Evolutionary conservation across 768 basidiomycete species (phyloP).

Genomic region (Phanerodontia chrysosporium): DNA sequence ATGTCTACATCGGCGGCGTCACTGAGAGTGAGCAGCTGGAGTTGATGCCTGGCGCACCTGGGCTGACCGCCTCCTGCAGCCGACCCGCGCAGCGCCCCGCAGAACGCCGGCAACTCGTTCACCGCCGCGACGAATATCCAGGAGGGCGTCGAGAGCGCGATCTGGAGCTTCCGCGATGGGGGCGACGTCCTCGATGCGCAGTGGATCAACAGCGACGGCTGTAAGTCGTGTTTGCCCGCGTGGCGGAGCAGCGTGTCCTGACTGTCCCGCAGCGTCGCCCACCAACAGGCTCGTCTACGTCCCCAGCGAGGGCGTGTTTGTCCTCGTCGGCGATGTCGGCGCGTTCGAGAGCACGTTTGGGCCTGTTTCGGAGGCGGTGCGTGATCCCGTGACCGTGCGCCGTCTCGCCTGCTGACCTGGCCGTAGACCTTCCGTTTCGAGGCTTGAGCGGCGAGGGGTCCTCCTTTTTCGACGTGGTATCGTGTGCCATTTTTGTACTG

Average conservation of each 20-base stretch:
- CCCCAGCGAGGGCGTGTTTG: conserved; percentile 8
- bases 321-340: conserved; percentile 6
- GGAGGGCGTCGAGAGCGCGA: conserved; percentile 18
- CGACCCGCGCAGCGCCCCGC: conserved; percentile 1
- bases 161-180: conserved; percentile 16
- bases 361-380: background rate
- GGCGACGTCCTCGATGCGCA: conserved; percentile 8
- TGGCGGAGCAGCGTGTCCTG: background rate
- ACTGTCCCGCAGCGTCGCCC: background rate
- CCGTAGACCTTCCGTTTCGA: background rate
- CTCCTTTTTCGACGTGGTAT: too few relatives aligned
- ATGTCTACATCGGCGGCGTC: conserved; percentile 14
- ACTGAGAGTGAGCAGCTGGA: conserved; percentile 6
- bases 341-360: conserved; percentile 1
- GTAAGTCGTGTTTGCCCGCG: conserved; percentile 2
- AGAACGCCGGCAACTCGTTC: conserved; percentile 16
- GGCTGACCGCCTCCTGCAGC: background rate
- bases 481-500: too few relatives aligned
- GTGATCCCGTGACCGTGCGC: background rate
- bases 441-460: too few relatives aligned
- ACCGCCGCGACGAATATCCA: conserved; percentile 9
- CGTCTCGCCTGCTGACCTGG: too few relatives aligned
- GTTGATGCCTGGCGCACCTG: background rate
- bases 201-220: conserved; percentile 22
- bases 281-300: conserved; percentile 7